Percentiles rank a stretch among this genome's conserved stretches.
Conservation (phyloP, 352 stramenopile species). For the Pythium aristosporum region DNA sequence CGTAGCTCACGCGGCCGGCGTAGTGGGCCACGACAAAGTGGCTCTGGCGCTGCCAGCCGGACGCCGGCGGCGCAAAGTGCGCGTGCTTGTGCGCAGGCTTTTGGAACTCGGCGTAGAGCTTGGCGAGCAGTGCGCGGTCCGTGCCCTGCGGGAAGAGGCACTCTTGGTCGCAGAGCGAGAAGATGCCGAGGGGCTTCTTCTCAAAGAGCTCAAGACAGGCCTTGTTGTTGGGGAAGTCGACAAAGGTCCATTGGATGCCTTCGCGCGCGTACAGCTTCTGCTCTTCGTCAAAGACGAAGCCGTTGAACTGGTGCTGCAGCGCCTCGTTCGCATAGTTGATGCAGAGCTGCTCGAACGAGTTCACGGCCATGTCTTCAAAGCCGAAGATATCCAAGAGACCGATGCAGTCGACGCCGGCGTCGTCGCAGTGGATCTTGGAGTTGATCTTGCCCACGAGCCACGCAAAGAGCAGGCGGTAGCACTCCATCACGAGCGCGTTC, state of each 20-base stretch:
- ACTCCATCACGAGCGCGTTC: slow-evolving; percentile 91
- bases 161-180: slow-evolving; percentile 81
- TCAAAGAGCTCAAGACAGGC: slow-evolving; percentile 83
- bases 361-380: slow-evolving; percentile 85
- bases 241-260: slow-evolving; percentile 68
- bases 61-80: slow-evolving; percentile 47
- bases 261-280: slow-evolving; percentile 77
- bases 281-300: slow-evolving; percentile 92
- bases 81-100: slow-evolving; percentile 32
- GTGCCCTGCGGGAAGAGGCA: slow-evolving; percentile 78
- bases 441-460: slow-evolving; percentile 95
- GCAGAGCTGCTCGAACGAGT: slow-evolving; percentile 90
- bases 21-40: slow-evolving; percentile 89
- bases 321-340: slow-evolving; percentile 91
- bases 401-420: slow-evolving; percentile 49
- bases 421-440: slow-evolving; percentile 51
- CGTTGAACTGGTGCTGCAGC: slow-evolving; percentile 88
- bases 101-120: slow-evolving; percentile 75
- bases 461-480: slow-evolving; percentile 92
- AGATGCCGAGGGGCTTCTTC: slow-evolving; percentile 70
- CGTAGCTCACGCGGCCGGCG: slow-evolving; percentile 80
- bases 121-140: slow-evolving; percentile 71
- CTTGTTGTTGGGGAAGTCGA: slow-evolving; percentile 82
- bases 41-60: slow-evolving; percentile 47
- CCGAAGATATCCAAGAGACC: slow-evolving; percentile 88